Evolutionary conservation across 2,329 filamentous ascomycete species (phyloP).

Genomic region (Cercospora brassicicola): DNA sequence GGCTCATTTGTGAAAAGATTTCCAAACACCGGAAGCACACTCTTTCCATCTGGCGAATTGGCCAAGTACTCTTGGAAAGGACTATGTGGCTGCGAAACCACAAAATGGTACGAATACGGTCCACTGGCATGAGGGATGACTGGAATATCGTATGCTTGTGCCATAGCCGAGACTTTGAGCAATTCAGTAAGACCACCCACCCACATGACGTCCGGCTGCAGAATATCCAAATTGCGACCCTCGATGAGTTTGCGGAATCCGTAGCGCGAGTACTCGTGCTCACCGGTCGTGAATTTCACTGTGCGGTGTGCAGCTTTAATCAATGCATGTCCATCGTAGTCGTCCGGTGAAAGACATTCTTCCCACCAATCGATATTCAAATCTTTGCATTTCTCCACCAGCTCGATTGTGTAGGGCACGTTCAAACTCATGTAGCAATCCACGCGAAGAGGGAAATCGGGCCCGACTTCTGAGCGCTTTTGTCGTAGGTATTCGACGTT

Average conservation of each 20-base stretch:
- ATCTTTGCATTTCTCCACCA: conserved; percentile 78
- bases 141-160: conserved; percentile 88
- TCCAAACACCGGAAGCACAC: conserved; percentile 86
- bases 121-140: conserved; percentile 94
- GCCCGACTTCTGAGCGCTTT: conserved; percentile 80
- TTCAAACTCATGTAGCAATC: conserved; percentile 98
- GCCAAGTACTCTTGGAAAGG: conserved; percentile 96
- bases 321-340: conserved; percentile 84
- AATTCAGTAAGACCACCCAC: conserved; percentile 89
- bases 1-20: conserved; percentile 89
- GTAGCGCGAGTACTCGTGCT: conserved; percentile 92
- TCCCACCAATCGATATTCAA: conserved; percentile 97
- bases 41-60: conserved; percentile 87
- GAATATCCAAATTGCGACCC: conserved; percentile 86
- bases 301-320: conserved; percentile 89
- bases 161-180: conserved; percentile 83
- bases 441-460: conserved; percentile 89
- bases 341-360: conserved; percentile 86
- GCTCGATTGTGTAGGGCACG: conserved; percentile 86
- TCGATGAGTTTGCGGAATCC: conserved; percentile 94
- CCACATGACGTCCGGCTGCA: conserved; percentile 98
- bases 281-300: conserved; percentile 91
- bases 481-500: conserved; percentile 86
- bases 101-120: conserved; percentile 94
- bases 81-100: conserved; percentile 87